Evolutionary conservation across 2,329 filamentous ascomycete species (phyloP), one percentile per base, ranked within the genome.

Genomic region (Pseudocercospora cruenta): DNA sequence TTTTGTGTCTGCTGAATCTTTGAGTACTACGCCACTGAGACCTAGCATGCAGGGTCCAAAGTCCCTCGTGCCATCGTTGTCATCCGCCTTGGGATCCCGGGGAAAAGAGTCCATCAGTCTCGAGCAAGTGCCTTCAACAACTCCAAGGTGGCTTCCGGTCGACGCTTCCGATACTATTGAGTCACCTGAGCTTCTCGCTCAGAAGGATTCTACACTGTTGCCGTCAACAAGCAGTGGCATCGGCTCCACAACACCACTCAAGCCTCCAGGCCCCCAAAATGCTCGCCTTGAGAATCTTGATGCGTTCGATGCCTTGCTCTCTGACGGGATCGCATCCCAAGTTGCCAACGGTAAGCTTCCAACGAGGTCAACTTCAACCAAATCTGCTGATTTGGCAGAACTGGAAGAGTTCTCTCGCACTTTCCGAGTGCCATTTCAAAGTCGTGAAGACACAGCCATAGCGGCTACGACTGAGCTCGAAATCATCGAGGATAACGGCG

Each of bases 261-360:
- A 8, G 26, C 60, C 60, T 12, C 62, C 62, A 33, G 62, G 62
- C 21, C 62, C 60, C 28, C 43, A 45, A 2, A 19, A 28, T 14
- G 39, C 54, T 16, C 43, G 39, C n/a, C 31, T 14, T 8, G 36
- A 26, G 31, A 49, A 47, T 31, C 51, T 36, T 2, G 62, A 55
- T 12, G 62, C 62, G 14, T 64, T 64, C 26, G 55, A 60, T 60
- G 62, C 45, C 14, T 24, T 62, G 19, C 33, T 62, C 12, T 43
- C 60, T n/a, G 16, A 12, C 6, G 19, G 28, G 4, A 3, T 22
- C 12, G 14, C 4, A 14, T 31, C 57, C 36, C 57, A 4, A 19
- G 14, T 2, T 22, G 14, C 55, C 3, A 43, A 53, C 10, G 55
- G 55, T 26, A 12, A 8, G 4, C 21, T 43, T 58, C n/a, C 55